Evolutionary conservation across 176 grass and related monocot species (phyloP), one percentile per base, ranked within the genome.

Genomic region (Alloteropsis semialata): DNA sequence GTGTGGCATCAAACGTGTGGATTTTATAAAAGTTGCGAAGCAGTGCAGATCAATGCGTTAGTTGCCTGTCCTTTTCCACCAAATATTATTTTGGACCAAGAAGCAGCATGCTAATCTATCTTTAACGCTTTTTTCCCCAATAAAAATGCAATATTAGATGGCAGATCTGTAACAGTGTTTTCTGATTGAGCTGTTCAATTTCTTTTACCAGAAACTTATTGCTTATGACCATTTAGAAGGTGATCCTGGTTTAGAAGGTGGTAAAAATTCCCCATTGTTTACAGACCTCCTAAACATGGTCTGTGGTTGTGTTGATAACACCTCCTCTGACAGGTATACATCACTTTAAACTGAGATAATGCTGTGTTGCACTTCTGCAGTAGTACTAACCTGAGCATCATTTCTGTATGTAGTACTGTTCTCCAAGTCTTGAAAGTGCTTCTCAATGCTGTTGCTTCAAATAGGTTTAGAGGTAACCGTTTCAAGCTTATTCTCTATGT

Each of bases 221-320:
- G 97, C 97, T 60, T 99, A 99, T 84, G 93, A 99, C 79, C 97
- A 99, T 96, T 89, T 99, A 77, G 97, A 99, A 88, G 97, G 97
- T 36, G 97, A 99, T 86, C 97, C 97, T 83, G 97, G 97, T 68
- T 72, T 99, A 79, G 91, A 99, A 85, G 91, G 86, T 64, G 97
- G 91, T 76, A 96, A 96, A 94, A 96, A 99, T 84, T 87, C 97
- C 37, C 59, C 87, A 62, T 53, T 96, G 71, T 99, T 96, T 92
- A 90, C 93, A 28, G 93, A 96, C 60, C 92, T 99, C 38, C 80
- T 99, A 49, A 99, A 85, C 77, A 92, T 99, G 54, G 58, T 99
- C 58, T 99, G 91, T 81, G 91, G 89, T 53, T 99, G 91, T 79
- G 93, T 99, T 17, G 97, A 96, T 80, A 99, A 99, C 81, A 88